Conservation (phyloP, 257 asterid genomes). For the Echium plantagineum region DNA sequence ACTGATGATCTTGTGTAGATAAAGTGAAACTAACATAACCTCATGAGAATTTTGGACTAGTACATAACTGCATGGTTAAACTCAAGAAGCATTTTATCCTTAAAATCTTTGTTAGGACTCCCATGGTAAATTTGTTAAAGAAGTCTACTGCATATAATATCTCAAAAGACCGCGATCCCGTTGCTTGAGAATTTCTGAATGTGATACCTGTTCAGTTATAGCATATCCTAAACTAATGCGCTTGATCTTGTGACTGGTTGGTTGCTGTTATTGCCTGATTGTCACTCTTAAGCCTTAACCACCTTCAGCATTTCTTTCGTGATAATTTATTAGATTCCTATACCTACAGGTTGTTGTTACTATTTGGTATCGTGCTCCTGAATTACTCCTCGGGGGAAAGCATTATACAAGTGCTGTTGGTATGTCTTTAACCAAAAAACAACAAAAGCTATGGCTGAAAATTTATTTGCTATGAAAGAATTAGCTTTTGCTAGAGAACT, state of each 20-base stretch:
- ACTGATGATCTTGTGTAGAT: constrained; percentile 2
- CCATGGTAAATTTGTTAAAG: too few relatives aligned
- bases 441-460: constrained; percentile 12
- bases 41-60: too few relatives aligned
- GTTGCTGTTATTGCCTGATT: too few relatives aligned
- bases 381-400: constrained; percentile 90
- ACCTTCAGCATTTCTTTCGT: background rate
- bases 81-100: too few relatives aligned
- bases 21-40: background rate
- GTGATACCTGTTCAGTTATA: too few relatives aligned
- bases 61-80: too few relatives aligned
- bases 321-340: constrained; percentile 2
- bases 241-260: too few relatives aligned
- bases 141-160: too few relatives aligned
- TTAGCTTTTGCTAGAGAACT: constrained; percentile 6
- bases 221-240: too few relatives aligned
- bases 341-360: constrained; percentile 87
- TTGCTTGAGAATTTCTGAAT: too few relatives aligned
- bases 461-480: background rate
- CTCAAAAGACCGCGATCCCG: too few relatives aligned
- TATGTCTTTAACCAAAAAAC: constrained; percentile 21
- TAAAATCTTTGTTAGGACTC: too few relatives aligned
- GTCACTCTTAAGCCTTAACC: background rate
- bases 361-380: constrained; percentile 99
- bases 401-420: constrained; percentile 99